Evolutionary conservation across 805 yeast genomes (phyloP).

Genomic region (Wickerhamiella dianesei): DNA sequence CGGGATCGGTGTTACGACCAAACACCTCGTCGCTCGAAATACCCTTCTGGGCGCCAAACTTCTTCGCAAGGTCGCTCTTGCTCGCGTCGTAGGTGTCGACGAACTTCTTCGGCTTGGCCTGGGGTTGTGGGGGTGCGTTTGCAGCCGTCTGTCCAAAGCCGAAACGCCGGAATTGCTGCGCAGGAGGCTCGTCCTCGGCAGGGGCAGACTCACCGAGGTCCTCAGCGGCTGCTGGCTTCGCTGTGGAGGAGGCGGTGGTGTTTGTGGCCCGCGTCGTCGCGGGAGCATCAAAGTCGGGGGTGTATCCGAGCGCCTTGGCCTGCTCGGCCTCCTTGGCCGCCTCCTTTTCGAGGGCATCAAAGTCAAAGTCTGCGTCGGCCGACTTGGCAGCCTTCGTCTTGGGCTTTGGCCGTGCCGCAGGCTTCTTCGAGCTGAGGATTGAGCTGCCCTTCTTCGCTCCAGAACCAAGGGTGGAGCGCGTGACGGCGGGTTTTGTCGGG

Average conservation of each 20-base stretch:
- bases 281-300: conserved; percentile 24
- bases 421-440: conserved; percentile 25
- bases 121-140: conserved; percentile 16
- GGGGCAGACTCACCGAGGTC: no score
- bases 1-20: conserved; percentile 77
- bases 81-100: conserved; percentile 36
- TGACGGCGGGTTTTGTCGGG: conserved; percentile 1
- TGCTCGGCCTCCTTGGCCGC: conserved; percentile 72
- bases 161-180: conserved; percentile 15
- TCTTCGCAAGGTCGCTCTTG: conserved; percentile 27
- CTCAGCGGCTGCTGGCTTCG: conserved; percentile 8
- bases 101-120: conserved; percentile 13
- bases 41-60: conserved; percentile 82
- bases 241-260: conserved; percentile 4
- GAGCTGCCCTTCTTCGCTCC: conserved; percentile 12
- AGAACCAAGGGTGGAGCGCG: conserved; percentile 4
- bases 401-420: conserved; percentile 19
- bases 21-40: conserved; percentile 92
- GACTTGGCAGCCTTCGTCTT: conserved; percentile 23
- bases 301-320: conserved; percentile 29
- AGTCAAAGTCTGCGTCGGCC: conserved; percentile 37
- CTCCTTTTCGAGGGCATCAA: conserved; percentile 56
- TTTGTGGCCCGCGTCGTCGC: conserved; percentile 7
- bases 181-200: conserved; percentile 11
- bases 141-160: conserved; percentile 21